Conservation (phyloP, 169 alveolate genomes). For the Cryptosporidium bovis region DNA sequence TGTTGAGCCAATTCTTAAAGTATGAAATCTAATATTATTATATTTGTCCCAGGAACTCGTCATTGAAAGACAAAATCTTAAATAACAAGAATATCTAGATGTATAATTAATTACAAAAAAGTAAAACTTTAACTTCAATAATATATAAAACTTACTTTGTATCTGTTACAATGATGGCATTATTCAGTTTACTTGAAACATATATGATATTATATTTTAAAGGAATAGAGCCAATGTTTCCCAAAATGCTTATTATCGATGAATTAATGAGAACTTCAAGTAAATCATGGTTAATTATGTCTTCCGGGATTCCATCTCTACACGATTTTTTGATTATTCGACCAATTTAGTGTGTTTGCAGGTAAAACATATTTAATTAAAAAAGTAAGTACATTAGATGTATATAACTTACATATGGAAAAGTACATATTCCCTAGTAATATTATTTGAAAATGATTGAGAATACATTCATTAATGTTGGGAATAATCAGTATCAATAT, state of each 20-base stretch:
- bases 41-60: slow-evolving; percentile 61
- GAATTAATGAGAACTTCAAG: slow-evolving; percentile 21
- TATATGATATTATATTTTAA: slow-evolving; percentile 24
- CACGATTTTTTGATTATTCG: background rate
- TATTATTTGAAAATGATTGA: slow-evolving; percentile 13
- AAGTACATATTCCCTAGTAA: slow-evolving; percentile 25
- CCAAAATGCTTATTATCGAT: slow-evolving; percentile 10
- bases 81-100: slow-evolving; percentile 30
- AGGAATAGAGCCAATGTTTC: slow-evolving; percentile 57
- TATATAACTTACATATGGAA: slow-evolving; percentile 36
- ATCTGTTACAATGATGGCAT: slow-evolving; percentile 38
- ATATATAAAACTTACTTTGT: slow-evolving; percentile 20
- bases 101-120: background rate
- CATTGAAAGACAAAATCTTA: slow-evolving; percentile 60
- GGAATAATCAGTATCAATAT: background rate
- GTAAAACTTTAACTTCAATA: background rate
- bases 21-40: slow-evolving; percentile 8
- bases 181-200: slow-evolving; percentile 13
- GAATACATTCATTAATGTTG: background rate
- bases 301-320: slow-evolving; percentile 61
- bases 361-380: background rate
- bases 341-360: background rate
- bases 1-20: slow-evolving; percentile 57
- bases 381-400: no score
- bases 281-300: slow-evolving; percentile 9